Percentiles rank a stretch among this genome's conserved stretches.
Conservation (phyloP, 2,329 filamentous ascomycete species). For the Fusarium aywerte region DNA sequence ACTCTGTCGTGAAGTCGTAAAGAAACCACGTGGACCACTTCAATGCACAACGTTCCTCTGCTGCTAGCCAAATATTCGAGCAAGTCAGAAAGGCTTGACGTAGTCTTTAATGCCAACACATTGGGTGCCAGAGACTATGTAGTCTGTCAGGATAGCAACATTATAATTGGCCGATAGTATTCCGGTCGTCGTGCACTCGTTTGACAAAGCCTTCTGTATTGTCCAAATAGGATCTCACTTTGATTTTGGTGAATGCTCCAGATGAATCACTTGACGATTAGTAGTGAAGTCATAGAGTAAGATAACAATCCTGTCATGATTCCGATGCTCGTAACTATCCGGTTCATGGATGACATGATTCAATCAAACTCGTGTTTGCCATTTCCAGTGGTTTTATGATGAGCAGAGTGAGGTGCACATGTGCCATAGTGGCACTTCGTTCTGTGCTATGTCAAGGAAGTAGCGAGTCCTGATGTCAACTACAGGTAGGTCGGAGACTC, state of each 20-base stretch:
- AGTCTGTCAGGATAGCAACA: no score
- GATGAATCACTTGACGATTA: fast-evolving
- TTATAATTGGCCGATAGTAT: neutral
- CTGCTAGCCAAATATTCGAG: neutral
- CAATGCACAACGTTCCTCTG: fast-evolving
- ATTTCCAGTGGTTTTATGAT: neutral
- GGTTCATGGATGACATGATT: fast-evolving
- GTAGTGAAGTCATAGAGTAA: neutral
- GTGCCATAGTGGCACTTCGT: no score
- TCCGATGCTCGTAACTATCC: no score
- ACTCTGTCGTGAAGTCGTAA: no score
- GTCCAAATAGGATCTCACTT: no score
- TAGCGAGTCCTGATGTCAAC: neutral
- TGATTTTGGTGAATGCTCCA: neutral
- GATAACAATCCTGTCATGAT: fast-evolving
- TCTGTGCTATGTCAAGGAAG: neutral
- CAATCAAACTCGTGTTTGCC: neutral
- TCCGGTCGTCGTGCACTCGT: neutral
- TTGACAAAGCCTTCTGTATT: neutral
- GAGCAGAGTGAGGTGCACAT: no score
- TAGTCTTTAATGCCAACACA: neutral
- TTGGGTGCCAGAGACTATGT: neutral
- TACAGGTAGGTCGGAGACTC: neutral
- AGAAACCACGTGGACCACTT: neutral
- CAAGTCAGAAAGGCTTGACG: fast-evolving